These are phyloP conservation scores for Sequoiadendron giganteum DNA, from an alignment of 75 land plant species.

Conservation along the genomic window DNA sequence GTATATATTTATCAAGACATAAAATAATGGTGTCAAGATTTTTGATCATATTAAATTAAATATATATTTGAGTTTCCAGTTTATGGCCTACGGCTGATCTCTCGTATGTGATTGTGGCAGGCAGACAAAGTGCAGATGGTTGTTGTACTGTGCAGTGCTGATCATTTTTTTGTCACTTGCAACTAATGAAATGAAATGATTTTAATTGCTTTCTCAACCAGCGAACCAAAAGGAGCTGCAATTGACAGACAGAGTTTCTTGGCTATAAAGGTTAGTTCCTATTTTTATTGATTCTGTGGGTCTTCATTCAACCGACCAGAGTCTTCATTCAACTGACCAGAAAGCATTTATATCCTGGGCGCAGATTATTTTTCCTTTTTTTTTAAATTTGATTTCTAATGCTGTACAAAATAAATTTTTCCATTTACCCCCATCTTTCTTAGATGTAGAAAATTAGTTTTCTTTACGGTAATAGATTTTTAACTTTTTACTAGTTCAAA, in stretches of 20 bases:
- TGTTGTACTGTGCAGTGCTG: background rate
- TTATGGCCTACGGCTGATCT: background rate
- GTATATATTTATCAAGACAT: background rate
- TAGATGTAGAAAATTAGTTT: background rate
- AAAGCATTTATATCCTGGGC: too few relatives aligned
- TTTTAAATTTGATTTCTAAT: too few relatives aligned
- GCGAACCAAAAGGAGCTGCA: background rate
- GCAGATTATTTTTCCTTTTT: too few relatives aligned
- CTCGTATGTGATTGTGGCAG: background rate
- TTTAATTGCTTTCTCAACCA: background rate
- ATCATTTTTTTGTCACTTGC: background rate
- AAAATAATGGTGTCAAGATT: background rate
- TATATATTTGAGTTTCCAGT: background rate
- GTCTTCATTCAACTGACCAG: too few relatives aligned
- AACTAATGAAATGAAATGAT: background rate
- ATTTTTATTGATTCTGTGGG: too few relatives aligned
- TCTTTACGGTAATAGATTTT: background rate
- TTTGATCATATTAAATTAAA: background rate
- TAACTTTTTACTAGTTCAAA: background rate
- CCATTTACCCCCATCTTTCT: too few relatives aligned
- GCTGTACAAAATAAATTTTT: background rate
- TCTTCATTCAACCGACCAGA: too few relatives aligned
- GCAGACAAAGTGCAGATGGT: background rate
- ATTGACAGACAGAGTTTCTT: background rate
- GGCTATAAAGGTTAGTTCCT: background rate